Evolutionary conservation across 2,329 filamentous ascomycete species (phyloP).

Genomic region (Keithomyces neogunnii): DNA sequence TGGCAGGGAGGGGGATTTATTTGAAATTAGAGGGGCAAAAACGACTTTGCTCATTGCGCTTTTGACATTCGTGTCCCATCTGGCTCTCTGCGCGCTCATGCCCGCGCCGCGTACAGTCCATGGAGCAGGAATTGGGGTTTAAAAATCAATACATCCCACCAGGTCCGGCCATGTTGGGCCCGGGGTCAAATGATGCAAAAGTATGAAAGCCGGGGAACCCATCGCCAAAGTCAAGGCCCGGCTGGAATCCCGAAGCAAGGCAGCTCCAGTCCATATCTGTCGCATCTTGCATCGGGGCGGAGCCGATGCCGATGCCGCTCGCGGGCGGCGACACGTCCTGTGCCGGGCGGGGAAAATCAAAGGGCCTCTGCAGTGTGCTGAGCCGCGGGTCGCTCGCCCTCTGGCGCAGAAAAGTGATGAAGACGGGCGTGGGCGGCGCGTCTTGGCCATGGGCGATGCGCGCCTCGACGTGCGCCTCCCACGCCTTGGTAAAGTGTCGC

Average conservation of each 20-base stretch:
- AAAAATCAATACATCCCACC: constrained; percentile 1
- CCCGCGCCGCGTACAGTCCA: too few relatives aligned
- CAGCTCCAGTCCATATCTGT: constrained; percentile 41
- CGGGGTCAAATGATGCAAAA: constrained; percentile 15
- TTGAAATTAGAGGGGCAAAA: too few relatives aligned
- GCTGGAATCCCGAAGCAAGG: constrained; percentile 32
- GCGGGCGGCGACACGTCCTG: constrained; percentile 1
- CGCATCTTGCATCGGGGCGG: constrained; percentile 18
- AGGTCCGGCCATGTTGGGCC: constrained; percentile 6
- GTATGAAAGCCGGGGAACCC: constrained; percentile 21
- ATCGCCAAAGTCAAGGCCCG: constrained; percentile 14
- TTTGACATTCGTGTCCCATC: too few relatives aligned
- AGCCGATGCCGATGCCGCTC: constrained; percentile 10
- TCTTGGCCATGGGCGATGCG: constrained; percentile 35
- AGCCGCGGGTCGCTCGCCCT: constrained; percentile 26
- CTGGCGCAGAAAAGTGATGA: constrained; percentile 40
- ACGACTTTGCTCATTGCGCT: too few relatives aligned
- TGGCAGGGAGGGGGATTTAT: too few relatives aligned
- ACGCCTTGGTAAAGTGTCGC: constrained; percentile 51
- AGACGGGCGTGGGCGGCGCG: constrained; percentile 30
- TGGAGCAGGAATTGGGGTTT: too few relatives aligned
- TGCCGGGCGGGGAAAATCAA: constrained; percentile 7
- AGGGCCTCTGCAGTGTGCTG: constrained; percentile 17
- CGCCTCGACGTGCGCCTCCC: constrained; percentile 47
- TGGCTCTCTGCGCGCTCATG: too few relatives aligned